A percentile compares a stretch with the other conserved stretches of the same genome.
Evolutionary conservation across 2,329 filamentous ascomycete species (phyloP).

Genomic region (Fusarium pilosicola): DNA sequence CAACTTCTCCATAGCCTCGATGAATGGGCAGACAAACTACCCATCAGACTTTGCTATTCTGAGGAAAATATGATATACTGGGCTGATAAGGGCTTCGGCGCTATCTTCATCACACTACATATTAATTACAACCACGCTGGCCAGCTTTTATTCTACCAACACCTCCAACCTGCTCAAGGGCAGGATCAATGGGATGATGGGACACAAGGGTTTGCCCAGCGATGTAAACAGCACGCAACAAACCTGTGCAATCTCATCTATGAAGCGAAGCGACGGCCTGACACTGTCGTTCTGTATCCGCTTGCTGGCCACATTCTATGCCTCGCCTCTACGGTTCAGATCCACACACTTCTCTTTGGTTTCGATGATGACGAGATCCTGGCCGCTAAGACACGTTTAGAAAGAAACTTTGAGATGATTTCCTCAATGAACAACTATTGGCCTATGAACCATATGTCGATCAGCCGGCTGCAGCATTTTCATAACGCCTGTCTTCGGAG

Average conservation of each 20-base stretch:
- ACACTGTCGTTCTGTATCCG: not conserved
- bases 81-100: not conserved
- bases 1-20: not conserved
- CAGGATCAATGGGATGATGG: not conserved
- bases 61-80: not conserved
- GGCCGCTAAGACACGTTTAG: constrained; percentile 48
- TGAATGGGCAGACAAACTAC: not conserved
- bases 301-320: not conserved
- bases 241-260: not conserved
- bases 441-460: constrained; percentile 40
- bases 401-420: constrained; percentile 58
- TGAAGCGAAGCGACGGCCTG: not conserved
- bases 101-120: not conserved
- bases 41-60: not conserved
- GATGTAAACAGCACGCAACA: not conserved
- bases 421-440: constrained; percentile 53
- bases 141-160: not conserved
- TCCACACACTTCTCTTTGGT: not conserved
- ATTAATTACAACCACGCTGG: not conserved
- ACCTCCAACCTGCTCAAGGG: not conserved
- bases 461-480: constrained; percentile 10
- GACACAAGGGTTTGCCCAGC: not conserved
- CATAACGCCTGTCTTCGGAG: constrained; percentile 16
- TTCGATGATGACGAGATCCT: constrained; percentile 43
- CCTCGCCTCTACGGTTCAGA: not conserved